Percentiles rank a stretch among this genome's conserved stretches.
phyloP scores from a whole-genome alignment of 164 flowering plant species.

The Stephania yunnanensis region DNA sequence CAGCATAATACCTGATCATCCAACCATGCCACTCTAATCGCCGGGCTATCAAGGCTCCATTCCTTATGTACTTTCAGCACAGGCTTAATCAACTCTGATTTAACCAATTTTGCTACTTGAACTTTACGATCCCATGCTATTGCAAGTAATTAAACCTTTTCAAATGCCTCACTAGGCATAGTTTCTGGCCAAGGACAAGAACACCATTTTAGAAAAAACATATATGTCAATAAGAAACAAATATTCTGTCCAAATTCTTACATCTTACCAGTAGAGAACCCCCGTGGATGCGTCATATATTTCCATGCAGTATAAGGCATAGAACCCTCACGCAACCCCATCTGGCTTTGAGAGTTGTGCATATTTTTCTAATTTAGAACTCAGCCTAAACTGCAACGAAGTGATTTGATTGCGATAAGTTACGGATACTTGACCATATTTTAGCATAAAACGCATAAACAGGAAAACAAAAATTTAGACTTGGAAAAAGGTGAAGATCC shows the following conservation, averaged over 20 bases:
- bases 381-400: slow-evolving; percentile 62
- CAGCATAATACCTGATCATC: slow-evolving; percentile 66
- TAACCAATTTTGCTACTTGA: slow-evolving; percentile 83
- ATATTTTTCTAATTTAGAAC: slow-evolving; percentile 62
- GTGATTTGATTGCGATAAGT: slow-evolving; percentile 12
- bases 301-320: slow-evolving; percentile 98
- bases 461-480: slow-evolving; percentile 17
- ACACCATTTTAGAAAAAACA: slow-evolving; percentile 12
- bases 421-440: background rate
- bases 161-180: slow-evolving; percentile 36
- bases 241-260: slow-evolving; percentile 21
- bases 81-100: slow-evolving; percentile 76
- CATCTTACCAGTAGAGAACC: slow-evolving; percentile 59
- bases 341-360: slow-evolving; percentile 84
- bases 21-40: slow-evolving; percentile 88
- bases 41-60: slow-evolving; percentile 81
- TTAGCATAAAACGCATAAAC: slow-evolving; percentile 14
- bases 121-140: slow-evolving; percentile 93
- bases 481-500: slow-evolving; percentile 20
- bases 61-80: slow-evolving; percentile 64
- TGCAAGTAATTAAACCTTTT: slow-evolving; percentile 72
- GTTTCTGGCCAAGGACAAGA: slow-evolving; percentile 36
- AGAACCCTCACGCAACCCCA: slow-evolving; percentile 83
- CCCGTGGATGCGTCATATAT: slow-evolving; percentile 31
- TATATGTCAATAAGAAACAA: slow-evolving; percentile 8